Conservation (phyloP, 2,329 filamentous ascomycete species). For the Aspergillus sp. region DNA sequence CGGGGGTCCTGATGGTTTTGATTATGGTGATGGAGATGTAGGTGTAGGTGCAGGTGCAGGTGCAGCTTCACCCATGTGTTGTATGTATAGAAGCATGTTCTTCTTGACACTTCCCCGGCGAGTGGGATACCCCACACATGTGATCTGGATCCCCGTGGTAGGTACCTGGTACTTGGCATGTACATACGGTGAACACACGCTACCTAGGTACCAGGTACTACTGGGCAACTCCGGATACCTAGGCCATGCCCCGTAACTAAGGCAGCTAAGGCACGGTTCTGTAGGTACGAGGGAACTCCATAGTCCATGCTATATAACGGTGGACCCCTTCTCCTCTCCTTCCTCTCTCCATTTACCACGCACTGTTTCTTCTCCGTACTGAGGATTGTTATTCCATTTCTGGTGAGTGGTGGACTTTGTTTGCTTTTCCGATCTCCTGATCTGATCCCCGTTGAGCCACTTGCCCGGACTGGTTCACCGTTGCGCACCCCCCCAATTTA, state of each 20-base stretch:
- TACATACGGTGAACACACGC: neutral
- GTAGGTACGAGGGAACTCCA: no score
- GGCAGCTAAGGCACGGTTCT: no score
- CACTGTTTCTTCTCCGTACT: neutral
- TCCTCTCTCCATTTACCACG: no score
- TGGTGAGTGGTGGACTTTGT: neutral
- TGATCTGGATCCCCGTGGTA: neutral
- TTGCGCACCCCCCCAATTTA: conserved; percentile 13
- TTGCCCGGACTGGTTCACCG: conserved; percentile 9
- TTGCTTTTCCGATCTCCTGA: neutral
- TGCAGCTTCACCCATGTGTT: no score
- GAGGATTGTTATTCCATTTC: neutral
- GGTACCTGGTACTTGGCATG: neutral
- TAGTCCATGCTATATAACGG: neutral
- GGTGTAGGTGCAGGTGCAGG: no score
- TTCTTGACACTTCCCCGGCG: neutral
- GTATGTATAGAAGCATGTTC: no score
- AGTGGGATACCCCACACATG: neutral
- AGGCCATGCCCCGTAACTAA: no score
- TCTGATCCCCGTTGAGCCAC: conserved; percentile 4
- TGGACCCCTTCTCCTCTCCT: neutral
- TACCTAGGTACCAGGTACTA: neutral
- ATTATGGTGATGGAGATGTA: no score
- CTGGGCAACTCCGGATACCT: no score
- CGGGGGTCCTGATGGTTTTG: no score